Base-by-base conservation (phyloP, 495 filamentous ascomycete genomes). In the Chaetomidium leptoderma region DNA sequence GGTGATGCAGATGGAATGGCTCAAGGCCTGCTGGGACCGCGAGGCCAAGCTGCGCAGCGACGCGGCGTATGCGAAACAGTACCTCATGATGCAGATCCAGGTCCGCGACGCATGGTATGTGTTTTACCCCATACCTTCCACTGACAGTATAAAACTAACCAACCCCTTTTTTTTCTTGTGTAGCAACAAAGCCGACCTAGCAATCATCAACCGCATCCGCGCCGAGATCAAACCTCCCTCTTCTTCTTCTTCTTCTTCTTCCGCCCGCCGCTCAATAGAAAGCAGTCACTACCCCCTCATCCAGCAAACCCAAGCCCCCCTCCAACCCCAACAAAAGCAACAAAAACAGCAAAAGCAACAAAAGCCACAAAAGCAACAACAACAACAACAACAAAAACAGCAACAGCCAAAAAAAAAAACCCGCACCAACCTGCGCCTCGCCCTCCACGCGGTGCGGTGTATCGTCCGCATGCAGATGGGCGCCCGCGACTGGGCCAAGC, bases 111-210 rank as follows among this genome's bases (percentile, higher is more conserved):
- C 87, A 74, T 98, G 92, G 93, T 97, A 84, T 64, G 90, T 85
- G 42, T 33, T 30, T 46, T 47, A 33, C 42, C 35, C 60, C 10
- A 51, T 1, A 24, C 37, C 26, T 5, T 1, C 42, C 21, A 6
- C 43, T 30, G 2, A n/a, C 6, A 17, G n/a, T n/a, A 21, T 42
- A 8, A 3, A 8, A 58, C 50, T 51, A 53, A 57, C 43, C 42
- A 35, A 4, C 33, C 11, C 17, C 27, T 19, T 6, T 14, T 19
- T 9, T 16, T 6, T 39, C 6, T 17, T 19, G 14, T 24, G 73
- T 66, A 97, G 92, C 71, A 98, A 97, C 78, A 86, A 92, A 72
- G 89, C 87, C 60, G 90, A 97, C 67, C 82, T 98, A 32, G 81
- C 83, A 39, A 86, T 96, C 69, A 84, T 97, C 55, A 78, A 84